These are phyloP conservation scores for Hypericum androsaemum DNA, from an alignment of 345 rosid genomes.

Conservation along the genomic window DNA sequence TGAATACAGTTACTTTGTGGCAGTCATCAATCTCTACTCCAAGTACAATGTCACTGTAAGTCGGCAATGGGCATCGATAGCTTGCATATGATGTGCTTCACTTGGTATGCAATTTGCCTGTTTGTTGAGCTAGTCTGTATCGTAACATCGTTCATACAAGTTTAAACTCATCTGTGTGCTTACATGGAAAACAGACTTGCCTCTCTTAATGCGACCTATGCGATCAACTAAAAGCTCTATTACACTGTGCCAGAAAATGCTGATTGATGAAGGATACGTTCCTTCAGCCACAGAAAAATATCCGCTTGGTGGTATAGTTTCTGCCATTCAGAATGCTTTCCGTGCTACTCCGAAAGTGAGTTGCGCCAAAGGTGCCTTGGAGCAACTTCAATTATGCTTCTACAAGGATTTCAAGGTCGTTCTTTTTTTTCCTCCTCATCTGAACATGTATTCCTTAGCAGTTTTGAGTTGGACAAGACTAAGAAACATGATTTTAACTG, in stretches of 20 bases:
- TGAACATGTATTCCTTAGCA: no score
- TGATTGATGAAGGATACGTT: slow-evolving; percentile 75
- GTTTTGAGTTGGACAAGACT: no score
- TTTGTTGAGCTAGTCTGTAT: no score
- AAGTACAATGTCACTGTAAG: slow-evolving; percentile 85
- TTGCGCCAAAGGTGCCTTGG: slow-evolving; percentile 59
- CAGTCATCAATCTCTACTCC: slow-evolving; percentile 62
- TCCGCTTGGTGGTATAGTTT: slow-evolving; percentile 78
- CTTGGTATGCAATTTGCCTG: not conserved
- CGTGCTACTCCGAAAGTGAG: slow-evolving; percentile 53
- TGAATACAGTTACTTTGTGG: slow-evolving; percentile 66
- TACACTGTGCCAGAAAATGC: slow-evolving; percentile 43
- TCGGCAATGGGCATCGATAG: not conserved
- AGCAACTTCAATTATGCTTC: slow-evolving; percentile 78
- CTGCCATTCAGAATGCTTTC: slow-evolving; percentile 84
- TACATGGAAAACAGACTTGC: no score
- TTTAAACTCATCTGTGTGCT: no score
- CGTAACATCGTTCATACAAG: no score
- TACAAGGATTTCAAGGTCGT: slow-evolving; percentile 77
- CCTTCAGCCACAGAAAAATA: slow-evolving; percentile 83
- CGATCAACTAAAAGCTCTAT: no score
- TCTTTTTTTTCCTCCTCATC: slow-evolving; percentile 4
- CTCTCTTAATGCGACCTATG: no score
- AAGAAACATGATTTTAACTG: no score
- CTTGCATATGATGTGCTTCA: not conserved